These are phyloP conservation scores for Verticillium alfalfae DNA, from an alignment of 2,329 filamentous ascomycete species.

Conservation along the genomic window DNA sequence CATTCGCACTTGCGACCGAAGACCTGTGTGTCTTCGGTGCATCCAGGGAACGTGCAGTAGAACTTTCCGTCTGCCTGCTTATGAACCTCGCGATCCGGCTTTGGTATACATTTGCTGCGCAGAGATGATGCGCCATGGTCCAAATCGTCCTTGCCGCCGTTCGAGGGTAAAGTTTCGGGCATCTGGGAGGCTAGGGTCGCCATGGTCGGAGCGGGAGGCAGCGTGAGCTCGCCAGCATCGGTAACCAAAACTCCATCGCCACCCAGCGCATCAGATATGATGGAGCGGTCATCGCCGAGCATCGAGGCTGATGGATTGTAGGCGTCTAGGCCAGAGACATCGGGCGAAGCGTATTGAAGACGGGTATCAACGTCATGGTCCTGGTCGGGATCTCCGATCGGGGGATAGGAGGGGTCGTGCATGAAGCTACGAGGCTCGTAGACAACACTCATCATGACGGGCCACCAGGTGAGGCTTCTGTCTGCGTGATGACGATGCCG, in stretches of 20 bases:
- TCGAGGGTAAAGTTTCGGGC: conserved; percentile 21
- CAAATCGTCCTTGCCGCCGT: conserved; percentile 11
- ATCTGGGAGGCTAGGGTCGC: conserved; percentile 25
- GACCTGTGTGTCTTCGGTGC: conserved; percentile 54
- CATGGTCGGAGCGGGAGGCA: conserved; percentile 19
- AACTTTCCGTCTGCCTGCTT: conserved; percentile 72
- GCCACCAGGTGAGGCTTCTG: conserved; percentile 2
- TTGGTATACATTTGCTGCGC: conserved; percentile 49
- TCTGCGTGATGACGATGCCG: background rate
- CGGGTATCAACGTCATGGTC: conserved; percentile 23
- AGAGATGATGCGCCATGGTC: conserved; percentile 13
- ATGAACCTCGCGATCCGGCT: conserved; percentile 50
- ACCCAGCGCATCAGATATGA: conserved; percentile 27
- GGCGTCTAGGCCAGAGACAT: conserved; percentile 34
- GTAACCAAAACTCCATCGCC: conserved; percentile 28
- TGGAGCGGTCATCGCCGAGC: conserved; percentile 29
- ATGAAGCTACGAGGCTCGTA: conserved; percentile 46
- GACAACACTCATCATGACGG: conserved; percentile 41
- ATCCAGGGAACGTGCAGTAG: conserved; percentile 67
- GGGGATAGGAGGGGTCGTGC: conserved; percentile 40
- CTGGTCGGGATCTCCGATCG: conserved; percentile 38
- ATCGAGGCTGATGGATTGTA: conserved; percentile 33
- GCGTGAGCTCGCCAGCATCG: conserved; percentile 31
- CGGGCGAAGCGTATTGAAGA: conserved; percentile 27
- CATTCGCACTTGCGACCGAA: conserved; percentile 88